phyloP scores from a whole-genome alignment of 106 monocot genomes.

The Dioscorea alata region DNA sequence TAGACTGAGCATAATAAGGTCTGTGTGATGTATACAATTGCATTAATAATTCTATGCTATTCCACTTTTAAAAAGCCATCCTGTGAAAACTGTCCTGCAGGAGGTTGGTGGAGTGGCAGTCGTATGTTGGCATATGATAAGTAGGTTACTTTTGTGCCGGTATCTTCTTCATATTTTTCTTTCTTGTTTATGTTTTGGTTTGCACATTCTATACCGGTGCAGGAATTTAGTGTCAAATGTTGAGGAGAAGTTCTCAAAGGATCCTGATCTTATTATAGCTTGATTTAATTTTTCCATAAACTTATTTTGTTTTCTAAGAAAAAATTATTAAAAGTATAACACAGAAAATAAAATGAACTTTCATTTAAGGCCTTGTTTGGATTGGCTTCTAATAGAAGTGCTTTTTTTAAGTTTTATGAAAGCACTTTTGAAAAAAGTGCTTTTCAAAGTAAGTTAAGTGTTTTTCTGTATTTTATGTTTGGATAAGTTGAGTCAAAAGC shows the following conservation, averaged over 20 bases:
- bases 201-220: constrained; percentile 7
- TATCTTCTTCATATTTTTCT: neutral
- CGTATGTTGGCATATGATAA: constrained; percentile 50
- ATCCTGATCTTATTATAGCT: constrained; percentile 70
- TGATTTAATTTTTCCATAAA: constrained; percentile 15
- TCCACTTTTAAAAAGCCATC: neutral
- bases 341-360: no score
- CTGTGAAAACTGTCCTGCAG: constrained; percentile 24
- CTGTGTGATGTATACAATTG: neutral
- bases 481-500: no score
- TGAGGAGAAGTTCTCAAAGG: constrained; percentile 79
- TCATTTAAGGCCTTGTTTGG: no score
- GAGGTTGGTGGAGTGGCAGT: constrained; percentile 98
- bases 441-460: no score
- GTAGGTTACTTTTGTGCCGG: constrained; percentile 32
- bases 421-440: no score
- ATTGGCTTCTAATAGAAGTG: no score
- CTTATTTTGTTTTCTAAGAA: no score
- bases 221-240: constrained; percentile 77
- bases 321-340: no score
- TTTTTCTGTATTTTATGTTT: no score
- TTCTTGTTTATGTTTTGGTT: neutral
- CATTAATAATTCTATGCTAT: neutral
- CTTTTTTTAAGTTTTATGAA: no score
- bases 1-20: constrained; percentile 75